phyloP scores from a whole-genome alignment of 208 protist genomes.

The Leishmania braziliensis region DNA sequence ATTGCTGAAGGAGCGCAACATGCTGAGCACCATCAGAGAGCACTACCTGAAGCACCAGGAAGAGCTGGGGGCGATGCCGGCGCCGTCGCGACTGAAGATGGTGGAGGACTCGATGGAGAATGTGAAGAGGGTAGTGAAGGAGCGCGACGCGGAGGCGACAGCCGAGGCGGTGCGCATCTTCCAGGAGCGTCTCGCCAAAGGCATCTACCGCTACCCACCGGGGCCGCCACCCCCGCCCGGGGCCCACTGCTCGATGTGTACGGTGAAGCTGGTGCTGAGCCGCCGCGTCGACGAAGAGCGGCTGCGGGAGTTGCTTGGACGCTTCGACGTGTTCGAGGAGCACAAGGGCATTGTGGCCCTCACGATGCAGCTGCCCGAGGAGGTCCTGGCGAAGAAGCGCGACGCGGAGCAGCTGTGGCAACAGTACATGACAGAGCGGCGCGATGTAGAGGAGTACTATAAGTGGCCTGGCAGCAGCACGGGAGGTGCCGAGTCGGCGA shows the following conservation, averaged over 20 bases:
- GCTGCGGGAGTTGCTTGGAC: conserved; percentile 77
- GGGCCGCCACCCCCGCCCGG: conserved; percentile 81
- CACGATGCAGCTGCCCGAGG: conserved; percentile 53
- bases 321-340: conserved; percentile 77
- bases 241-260: conserved; percentile 52
- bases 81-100: conserved; percentile 85
- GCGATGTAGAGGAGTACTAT: conserved; percentile 80
- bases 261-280: conserved; percentile 74
- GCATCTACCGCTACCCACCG: conserved; percentile 83
- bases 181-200: conserved; percentile 61
- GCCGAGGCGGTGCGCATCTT: conserved; percentile 69
- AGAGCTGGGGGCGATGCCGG: conserved; percentile 90
- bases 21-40: conserved; percentile 80
- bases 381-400: conserved; percentile 47
- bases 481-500: conserved; percentile 20
- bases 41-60: conserved; percentile 92
- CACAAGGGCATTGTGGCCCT: conserved; percentile 87
- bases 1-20: conserved; percentile 93
- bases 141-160: conserved; percentile 83
- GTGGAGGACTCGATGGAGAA: conserved; percentile 85
- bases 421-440: conserved; percentile 67
- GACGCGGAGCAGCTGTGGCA: conserved; percentile 85
- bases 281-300: conserved; percentile 64
- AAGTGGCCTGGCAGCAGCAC: conserved; percentile 50
- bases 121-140: conserved; percentile 75